These are phyloP conservation scores for Penstemon barbatus DNA, from an alignment of 257 asterid genomes.

Conservation along the genomic window DNA sequence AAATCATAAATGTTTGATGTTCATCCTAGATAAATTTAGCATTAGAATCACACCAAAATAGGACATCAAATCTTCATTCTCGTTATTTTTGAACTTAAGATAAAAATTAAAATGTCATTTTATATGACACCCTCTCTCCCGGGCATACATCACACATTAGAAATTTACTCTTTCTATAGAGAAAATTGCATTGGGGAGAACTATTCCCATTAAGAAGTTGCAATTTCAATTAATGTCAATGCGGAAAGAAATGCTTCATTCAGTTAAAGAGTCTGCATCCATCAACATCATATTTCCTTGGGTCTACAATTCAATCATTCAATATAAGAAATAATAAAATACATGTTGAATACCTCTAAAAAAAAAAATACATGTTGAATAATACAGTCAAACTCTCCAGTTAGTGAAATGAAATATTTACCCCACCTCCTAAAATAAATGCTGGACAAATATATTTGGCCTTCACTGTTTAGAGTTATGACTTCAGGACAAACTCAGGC, in stretches of 20 bases:
- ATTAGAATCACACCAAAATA: too few species aligned
- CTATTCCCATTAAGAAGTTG: background rate
- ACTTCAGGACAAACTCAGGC: background rate
- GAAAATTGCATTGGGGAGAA: too few species aligned
- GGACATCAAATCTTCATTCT: too few species aligned
- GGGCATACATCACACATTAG: constrained; percentile 1
- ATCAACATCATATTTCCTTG: background rate
- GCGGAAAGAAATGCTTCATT: constrained; percentile 15
- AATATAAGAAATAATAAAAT: background rate
- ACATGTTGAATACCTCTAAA: background rate
- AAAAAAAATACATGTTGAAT: background rate
- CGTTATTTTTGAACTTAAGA: too few species aligned
- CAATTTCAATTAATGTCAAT: constrained; percentile 26
- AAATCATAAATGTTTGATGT: too few species aligned
- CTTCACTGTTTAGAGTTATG: constrained; percentile 8
- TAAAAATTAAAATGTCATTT: too few species aligned
- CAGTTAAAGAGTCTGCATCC: constrained; percentile 7
- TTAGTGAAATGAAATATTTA: constrained; percentile 9
- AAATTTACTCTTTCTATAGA: background rate
- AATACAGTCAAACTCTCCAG: background rate
- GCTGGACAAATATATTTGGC: constrained; percentile 31
- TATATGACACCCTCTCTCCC: background rate
- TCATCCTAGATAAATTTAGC: too few species aligned
- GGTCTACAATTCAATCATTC: background rate
- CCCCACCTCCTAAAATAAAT: background rate